Base-by-base conservation (phyloP, 2,329 filamentous ascomycete species). In the Ophiocordyceps camponoti-floridani region DNA sequence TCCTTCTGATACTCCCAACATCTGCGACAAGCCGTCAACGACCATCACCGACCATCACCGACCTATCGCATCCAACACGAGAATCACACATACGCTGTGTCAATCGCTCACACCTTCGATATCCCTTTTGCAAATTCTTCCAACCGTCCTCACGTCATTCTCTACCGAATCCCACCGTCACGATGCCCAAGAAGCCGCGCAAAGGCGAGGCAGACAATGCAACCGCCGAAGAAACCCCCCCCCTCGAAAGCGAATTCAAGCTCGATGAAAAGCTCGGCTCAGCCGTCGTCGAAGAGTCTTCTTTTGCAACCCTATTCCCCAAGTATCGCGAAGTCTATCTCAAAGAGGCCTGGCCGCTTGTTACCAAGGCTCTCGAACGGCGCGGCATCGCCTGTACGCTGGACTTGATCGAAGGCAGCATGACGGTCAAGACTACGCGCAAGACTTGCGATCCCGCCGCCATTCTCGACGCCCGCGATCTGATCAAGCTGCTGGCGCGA, bases 251-350 rank as follows among this genome's bases (percentile, higher is more conserved):
- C 88, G 66, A 78, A 27, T 96, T 96, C 66, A 89, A 78, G 40
- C 75, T 84, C 43, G 78, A 84, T 52, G 83, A 96, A 66, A 96
- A 96, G 64, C 65, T 68, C 30, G 85, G 76, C 45, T 91, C 91
- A 51, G 82, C 83, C 18, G 94, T 98, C 60, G 74, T 80, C 44
- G 89, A 98, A 63, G 91, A 96, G 67, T 94, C 86, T 1, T 87
- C 84, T 5, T 98, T 98, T 60, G 72, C 71, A 51, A 82, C 77
- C 0, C 69, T 96, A 7, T 96, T 96, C 59, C 91, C 91, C 50
- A 94, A 94, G 65, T 98, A 98, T 64, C 82, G 91, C 56, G 91
- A 98, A 71, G 75, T 85, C 43, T 95, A 96, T 57, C 69, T 98
- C 46, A 87, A 84, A 58, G 85, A 94, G 59, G 82, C 82, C 54